Evolutionary conservation across 202 grass and related monocot genomes (phyloP).

Genomic region (Eragrostis tef): DNA sequence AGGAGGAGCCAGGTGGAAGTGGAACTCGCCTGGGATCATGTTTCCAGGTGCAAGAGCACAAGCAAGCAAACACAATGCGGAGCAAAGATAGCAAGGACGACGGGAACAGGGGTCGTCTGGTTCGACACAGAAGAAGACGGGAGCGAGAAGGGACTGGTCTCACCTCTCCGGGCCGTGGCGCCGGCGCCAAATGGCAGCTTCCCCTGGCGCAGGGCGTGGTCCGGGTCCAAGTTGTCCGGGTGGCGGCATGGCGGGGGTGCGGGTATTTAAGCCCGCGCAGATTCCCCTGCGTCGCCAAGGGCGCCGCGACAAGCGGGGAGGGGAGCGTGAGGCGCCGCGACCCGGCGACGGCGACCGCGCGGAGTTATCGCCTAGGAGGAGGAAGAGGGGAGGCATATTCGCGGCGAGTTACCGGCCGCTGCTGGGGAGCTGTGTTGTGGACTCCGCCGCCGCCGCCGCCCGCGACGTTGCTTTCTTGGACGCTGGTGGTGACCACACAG

Average conservation of each 20-base stretch:
- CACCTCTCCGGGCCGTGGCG: conserved; percentile 5
- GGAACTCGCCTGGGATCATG: conserved; percentile 3
- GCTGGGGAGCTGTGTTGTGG: conserved; percentile 21
- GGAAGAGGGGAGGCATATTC: conserved; percentile 47
- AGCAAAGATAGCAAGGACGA: conserved; percentile 29
- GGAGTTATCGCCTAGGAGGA: conserved; percentile 43
- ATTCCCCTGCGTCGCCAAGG: conserved; percentile 39
- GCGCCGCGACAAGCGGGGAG: conserved; percentile 43
- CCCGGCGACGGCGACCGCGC: conserved; percentile 43
- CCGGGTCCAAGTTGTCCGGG: conserved; percentile 10
- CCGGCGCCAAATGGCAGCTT: conserved; percentile 51
- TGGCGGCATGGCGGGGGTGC: conserved; percentile 42
- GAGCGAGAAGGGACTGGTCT: neutral
- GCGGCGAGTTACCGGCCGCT: conserved; percentile 39
- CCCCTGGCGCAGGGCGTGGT: neutral
- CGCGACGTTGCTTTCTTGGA: neutral
- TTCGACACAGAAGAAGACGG: neutral
- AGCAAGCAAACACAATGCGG: conserved; percentile 23
- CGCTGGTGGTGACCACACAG: too few species aligned
- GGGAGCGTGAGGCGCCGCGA: neutral
- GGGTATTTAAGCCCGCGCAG: conserved; percentile 47
- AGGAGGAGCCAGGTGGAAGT: neutral
- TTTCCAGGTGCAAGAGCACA: conserved; percentile 11
- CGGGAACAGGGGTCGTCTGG: neutral
- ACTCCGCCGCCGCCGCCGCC: conserved; percentile 43